Conservation (phyloP, 2,329 filamentous ascomycete species). For the Rutstroemia sp. region DNA sequence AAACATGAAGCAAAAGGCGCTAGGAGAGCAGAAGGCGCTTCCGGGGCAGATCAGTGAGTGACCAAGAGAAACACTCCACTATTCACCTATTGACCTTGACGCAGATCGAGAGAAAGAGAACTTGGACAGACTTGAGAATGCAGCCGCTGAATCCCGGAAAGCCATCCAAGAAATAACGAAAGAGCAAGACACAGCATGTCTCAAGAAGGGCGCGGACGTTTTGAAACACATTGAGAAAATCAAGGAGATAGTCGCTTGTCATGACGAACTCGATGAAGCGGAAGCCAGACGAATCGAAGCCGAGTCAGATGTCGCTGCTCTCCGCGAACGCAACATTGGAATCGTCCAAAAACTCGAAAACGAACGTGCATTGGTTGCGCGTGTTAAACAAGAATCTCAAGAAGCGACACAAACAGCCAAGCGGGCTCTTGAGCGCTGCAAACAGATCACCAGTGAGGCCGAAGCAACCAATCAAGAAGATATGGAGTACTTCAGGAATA, state of each 20-base stretch:
- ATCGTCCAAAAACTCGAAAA: slow-evolving; percentile 47
- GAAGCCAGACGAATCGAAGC: slow-evolving; percentile 72
- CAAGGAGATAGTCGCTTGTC: slow-evolving; percentile 51
- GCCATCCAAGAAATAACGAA: slow-evolving; percentile 44
- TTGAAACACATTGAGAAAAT: slow-evolving; percentile 52
- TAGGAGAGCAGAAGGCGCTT: slow-evolving; percentile 57
- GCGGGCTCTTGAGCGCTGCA: slow-evolving; percentile 36
- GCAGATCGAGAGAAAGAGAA: slow-evolving; percentile 31
- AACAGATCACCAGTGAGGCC: slow-evolving; percentile 25
- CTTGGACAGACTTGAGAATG: slow-evolving; percentile 26
- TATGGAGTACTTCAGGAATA: slow-evolving; percentile 33
- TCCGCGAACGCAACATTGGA: slow-evolving; percentile 58
- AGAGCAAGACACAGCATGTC: slow-evolving; percentile 45
- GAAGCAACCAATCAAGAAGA: slow-evolving; percentile 35
- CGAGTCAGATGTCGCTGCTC: slow-evolving; percentile 64
- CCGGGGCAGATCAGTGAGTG: slow-evolving; percentile 62
- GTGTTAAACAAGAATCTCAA: slow-evolving; percentile 35
- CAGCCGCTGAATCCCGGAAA: slow-evolving; percentile 32
- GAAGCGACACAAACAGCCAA: slow-evolving; percentile 30
- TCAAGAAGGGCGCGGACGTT: slow-evolving; percentile 49
- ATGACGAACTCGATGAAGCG: slow-evolving; percentile 59
- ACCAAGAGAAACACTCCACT: background rate
- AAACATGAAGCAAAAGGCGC: slow-evolving; percentile 55
- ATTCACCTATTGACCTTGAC: slow-evolving; percentile 22
- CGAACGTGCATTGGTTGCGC: slow-evolving; percentile 35